These are phyloP conservation scores for Colletotrichum higginsianum DNA, from an alignment of 2,329 filamentous ascomycete species.

Conservation along the genomic window DNA sequence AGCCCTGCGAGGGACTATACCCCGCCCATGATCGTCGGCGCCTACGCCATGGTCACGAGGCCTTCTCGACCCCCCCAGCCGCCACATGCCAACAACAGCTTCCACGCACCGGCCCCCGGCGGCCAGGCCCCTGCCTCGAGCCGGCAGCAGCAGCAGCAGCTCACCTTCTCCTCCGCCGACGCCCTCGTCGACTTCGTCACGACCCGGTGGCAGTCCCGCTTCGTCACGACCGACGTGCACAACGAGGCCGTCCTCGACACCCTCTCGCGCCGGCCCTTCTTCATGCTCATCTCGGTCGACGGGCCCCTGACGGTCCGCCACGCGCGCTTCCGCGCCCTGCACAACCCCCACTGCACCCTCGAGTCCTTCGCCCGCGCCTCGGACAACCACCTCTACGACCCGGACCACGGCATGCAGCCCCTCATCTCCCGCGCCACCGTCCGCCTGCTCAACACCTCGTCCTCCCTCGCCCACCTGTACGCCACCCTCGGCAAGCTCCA, in stretches of 20 bases:
- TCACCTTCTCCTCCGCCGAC: slow-evolving; percentile 73
- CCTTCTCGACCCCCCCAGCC: slow-evolving; percentile 45
- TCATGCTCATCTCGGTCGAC: slow-evolving; percentile 92
- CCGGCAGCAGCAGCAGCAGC: slow-evolving; percentile 3
- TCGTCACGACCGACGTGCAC: slow-evolving; percentile 88
- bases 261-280: slow-evolving; percentile 87
- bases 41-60: not conserved
- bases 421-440: slow-evolving; percentile 87
- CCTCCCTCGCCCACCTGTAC: slow-evolving; percentile 79
- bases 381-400: slow-evolving; percentile 83
- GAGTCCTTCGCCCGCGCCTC: slow-evolving; percentile 71
- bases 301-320: slow-evolving; percentile 89
- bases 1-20: slow-evolving; percentile 5
- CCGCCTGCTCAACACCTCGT: slow-evolving; percentile 87
- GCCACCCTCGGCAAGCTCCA: slow-evolving; percentile 81
- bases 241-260: slow-evolving; percentile 81
- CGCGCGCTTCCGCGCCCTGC: slow-evolving; percentile 78
- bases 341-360: slow-evolving; percentile 55
- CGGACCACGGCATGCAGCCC: slow-evolving; percentile 75
- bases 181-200: slow-evolving; percentile 89
- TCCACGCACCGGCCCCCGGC: slow-evolving; percentile 56
- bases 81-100: slow-evolving; percentile 74
- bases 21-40: slow-evolving; percentile 22
- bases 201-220: slow-evolving; percentile 84
- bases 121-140: not conserved